phyloP scores from a whole-genome alignment of 768 basidiomycete species.

The Cystobasidium onofrii region DNA sequence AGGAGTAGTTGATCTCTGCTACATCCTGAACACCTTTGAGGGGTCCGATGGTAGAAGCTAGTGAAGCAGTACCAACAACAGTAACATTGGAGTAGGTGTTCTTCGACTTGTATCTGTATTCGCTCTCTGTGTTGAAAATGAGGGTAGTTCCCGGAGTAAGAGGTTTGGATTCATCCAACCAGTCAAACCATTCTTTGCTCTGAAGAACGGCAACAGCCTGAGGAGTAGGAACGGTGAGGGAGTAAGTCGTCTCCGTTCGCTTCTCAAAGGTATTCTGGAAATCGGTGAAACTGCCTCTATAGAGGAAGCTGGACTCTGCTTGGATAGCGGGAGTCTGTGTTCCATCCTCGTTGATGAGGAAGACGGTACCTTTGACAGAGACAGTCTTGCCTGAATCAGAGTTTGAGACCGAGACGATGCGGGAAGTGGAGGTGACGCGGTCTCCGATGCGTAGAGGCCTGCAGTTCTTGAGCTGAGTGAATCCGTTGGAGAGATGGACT shows the following conservation, averaged over 20 bases:
- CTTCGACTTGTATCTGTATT: slow-evolving; percentile 85
- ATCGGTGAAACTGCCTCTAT: slow-evolving; percentile 87
- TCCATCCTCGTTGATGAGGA: slow-evolving; percentile 37
- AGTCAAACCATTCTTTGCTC: slow-evolving; percentile 96
- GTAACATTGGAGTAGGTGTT: slow-evolving; percentile 68
- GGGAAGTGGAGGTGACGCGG: slow-evolving; percentile 78
- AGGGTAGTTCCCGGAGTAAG: slow-evolving; percentile 71
- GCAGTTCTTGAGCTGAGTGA: slow-evolving; percentile 74
- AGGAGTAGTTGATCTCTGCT: slow-evolving; percentile 38
- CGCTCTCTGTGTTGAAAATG: slow-evolving; percentile 79
- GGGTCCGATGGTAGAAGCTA: slow-evolving; percentile 39
- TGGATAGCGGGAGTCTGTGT: slow-evolving; percentile 75
- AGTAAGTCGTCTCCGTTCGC: slow-evolving; percentile 77
- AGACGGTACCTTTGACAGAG: slow-evolving; percentile 62
- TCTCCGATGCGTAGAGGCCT: slow-evolving; percentile 73
- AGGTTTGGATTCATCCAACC: slow-evolving; percentile 73
- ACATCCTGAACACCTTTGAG: slow-evolving; percentile 34
- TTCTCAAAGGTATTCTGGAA: slow-evolving; percentile 94
- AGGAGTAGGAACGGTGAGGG: slow-evolving; percentile 64
- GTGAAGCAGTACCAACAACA: slow-evolving; percentile 73
- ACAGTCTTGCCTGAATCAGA: slow-evolving; percentile 87
- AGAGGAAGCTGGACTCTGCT: slow-evolving; percentile 89
- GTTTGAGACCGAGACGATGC: slow-evolving; percentile 81
- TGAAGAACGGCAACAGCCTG: slow-evolving; percentile 80
- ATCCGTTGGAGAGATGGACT: slow-evolving; percentile 94